Evolutionary conservation across 2,329 filamentous ascomycete species (phyloP).

Genomic region (Fusarium verticillioides): DNA sequence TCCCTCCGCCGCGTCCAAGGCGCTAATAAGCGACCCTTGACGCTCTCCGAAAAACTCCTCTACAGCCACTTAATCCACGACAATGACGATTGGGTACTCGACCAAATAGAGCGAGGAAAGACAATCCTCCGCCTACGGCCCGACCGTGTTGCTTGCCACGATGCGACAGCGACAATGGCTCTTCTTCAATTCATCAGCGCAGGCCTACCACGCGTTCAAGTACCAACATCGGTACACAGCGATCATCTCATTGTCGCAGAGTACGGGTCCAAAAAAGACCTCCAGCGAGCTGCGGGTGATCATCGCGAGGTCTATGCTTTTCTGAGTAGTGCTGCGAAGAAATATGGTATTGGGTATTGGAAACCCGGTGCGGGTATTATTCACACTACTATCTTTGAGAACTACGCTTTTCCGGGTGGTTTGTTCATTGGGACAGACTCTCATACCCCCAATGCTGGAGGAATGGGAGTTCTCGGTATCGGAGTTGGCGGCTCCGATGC

Average conservation of each 20-base stretch:
- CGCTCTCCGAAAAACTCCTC: constrained; percentile 53
- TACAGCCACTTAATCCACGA: constrained; percentile 51
- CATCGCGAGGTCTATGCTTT: constrained; percentile 53
- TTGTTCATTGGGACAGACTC: constrained; percentile 52
- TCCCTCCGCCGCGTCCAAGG: constrained; percentile 27
- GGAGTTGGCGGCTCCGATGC: constrained; percentile 59
- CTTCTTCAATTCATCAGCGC: constrained; percentile 56
- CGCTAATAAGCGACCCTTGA: constrained; percentile 44
- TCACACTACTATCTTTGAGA: constrained; percentile 54
- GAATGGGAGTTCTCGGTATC: constrained; percentile 50
- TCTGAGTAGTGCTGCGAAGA: constrained; percentile 53
- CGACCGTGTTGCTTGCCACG: constrained; percentile 55
- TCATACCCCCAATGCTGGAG: constrained; percentile 52
- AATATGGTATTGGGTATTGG: constrained; percentile 58
- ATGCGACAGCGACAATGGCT: constrained; percentile 57
- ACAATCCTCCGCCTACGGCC: constrained; percentile 52
- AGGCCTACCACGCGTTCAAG: constrained; percentile 50
- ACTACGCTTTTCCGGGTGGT: constrained; percentile 52
- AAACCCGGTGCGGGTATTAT: constrained; percentile 52
- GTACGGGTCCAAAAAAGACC: constrained; percentile 13
- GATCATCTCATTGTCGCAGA: constrained; percentile 51
- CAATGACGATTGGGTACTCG: constrained; percentile 38
- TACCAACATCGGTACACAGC: constrained; percentile 54
- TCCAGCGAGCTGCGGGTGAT: not conserved
- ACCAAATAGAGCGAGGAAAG: constrained; percentile 50